phyloP scores from a whole-genome alignment of 2,329 filamentous ascomycete genomes.

The Bipolaris cookei region DNA sequence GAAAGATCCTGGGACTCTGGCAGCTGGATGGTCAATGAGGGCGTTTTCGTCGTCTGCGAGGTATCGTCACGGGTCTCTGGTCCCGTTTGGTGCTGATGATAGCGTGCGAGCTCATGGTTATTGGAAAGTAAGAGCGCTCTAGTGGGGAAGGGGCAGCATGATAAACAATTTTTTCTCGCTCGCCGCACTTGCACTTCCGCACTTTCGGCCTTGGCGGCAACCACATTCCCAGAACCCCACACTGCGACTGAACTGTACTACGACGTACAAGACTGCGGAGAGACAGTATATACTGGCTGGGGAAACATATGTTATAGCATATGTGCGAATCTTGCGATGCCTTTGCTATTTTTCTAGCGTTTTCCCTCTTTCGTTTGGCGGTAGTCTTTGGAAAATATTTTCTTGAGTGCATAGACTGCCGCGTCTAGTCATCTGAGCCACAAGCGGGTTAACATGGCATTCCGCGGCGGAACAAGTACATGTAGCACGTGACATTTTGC shows the following conservation, averaged over 20 bases:
- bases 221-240: constrained; percentile 12
- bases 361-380: too few relatives aligned
- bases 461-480: not conserved
- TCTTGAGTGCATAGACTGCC: not conserved
- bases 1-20: constrained; percentile 12
- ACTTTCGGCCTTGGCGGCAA: constrained; percentile 17
- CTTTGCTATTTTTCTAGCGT: too few relatives aligned
- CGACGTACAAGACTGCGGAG: not conserved
- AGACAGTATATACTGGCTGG: too few relatives aligned
- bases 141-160: constrained; percentile 29
- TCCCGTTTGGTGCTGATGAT: constrained; percentile 20
- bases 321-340: not conserved
- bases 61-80: constrained; percentile 16
- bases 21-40: constrained; percentile 3
- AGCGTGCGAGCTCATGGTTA: constrained; percentile 35
- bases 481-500: not conserved
- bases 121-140: constrained; percentile 32
- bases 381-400: not conserved
- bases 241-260: constrained; percentile 1
- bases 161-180: constrained; percentile 31
- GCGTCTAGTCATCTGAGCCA: not conserved
- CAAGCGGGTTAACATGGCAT: not conserved
- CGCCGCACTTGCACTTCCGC: constrained; percentile 17
- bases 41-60: constrained; percentile 13
- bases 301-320: not conserved